Evolutionary conservation across 1,284 basidiomycete species (phyloP).

Genomic region (Pulchroboletus neoregius): DNA sequence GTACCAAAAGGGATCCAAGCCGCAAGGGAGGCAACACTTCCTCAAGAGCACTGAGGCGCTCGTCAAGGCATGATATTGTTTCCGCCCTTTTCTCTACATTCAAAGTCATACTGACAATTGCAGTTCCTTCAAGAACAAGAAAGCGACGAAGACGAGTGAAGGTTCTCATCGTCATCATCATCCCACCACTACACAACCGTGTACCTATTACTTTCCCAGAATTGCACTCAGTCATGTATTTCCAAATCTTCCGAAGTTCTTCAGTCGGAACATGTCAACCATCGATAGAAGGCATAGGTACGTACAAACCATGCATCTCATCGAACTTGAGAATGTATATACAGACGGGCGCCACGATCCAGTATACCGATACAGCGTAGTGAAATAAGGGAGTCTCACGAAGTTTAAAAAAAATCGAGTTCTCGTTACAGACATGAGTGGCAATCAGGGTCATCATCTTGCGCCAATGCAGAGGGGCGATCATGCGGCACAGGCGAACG

Average conservation of each 20-base stretch:
- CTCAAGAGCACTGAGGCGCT: conserved; percentile 83
- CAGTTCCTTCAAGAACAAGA: conserved; percentile 80
- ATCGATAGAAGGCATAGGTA: conserved; percentile 2
- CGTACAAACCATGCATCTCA: conserved; percentile 2
- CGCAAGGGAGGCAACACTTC: conserved; percentile 93
- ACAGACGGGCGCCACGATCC: background rate
- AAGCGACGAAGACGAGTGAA: conserved; percentile 63
- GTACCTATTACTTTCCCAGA: conserved; percentile 20
- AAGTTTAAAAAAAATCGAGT: conserved; percentile 2
- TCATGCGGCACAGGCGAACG: conserved; percentile 22
- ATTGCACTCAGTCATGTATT: conserved; percentile 18
- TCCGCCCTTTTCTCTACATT: conserved; percentile 4
- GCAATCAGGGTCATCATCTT: background rate
- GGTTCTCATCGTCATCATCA: background rate
- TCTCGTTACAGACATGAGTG: conserved; percentile 1
- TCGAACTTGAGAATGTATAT: background rate
- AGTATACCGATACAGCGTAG: conserved; percentile 10
- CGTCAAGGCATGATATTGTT: conserved; percentile 66
- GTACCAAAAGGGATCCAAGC: conserved; percentile 94
- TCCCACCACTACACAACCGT: conserved; percentile 6
- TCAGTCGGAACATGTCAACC: background rate
- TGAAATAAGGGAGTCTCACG: background rate
- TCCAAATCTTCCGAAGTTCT: conserved; percentile 1
- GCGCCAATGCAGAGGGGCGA: conserved; percentile 2
- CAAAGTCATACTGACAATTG: conserved; percentile 16